Evolutionary conservation across 768 basidiomycete species (phyloP).

Genomic region (Tylopilus intermedius): DNA sequence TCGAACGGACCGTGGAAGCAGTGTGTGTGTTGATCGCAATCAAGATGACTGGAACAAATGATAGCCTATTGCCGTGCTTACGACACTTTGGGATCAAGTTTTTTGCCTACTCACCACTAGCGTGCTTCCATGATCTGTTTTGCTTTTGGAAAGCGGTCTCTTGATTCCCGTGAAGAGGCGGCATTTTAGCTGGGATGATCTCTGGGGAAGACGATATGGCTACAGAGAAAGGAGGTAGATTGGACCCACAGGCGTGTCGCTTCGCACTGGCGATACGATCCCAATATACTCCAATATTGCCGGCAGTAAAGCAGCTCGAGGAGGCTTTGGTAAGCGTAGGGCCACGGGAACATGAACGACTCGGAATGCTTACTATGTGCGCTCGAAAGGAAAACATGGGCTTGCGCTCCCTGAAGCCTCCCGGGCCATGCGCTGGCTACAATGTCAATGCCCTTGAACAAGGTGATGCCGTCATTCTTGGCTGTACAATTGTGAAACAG

Average conservation of each 20-base stretch:
- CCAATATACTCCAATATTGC: constrained; percentile 11
- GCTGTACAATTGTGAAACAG: constrained; percentile 33
- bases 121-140: background rate
- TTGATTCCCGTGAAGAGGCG: constrained; percentile 6
- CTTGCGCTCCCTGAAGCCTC: constrained; percentile 10
- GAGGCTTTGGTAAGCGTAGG: constrained; percentile 6
- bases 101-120: constrained; percentile 23
- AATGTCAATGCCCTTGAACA: constrained; percentile 14
- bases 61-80: constrained; percentile 37
- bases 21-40: constrained; percentile 17
- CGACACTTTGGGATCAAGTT: constrained; percentile 39
- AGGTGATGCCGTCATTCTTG: constrained; percentile 34
- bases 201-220: constrained; percentile 10
- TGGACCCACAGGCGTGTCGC: constrained; percentile 12
- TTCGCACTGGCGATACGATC: constrained; percentile 7
- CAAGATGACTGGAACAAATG: background rate
- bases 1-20: constrained; percentile 37
- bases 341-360: background rate
- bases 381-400: constrained; percentile 9
- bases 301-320: constrained; percentile 11
- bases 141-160: background rate
- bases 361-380: background rate
- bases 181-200: constrained; percentile 13
- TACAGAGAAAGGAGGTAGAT: constrained; percentile 8
- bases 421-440: constrained; percentile 13